These are phyloP conservation scores for Capillidium heterosporum DNA, from an alignment of 371 early-diverging fungal genomes.

Conservation along the genomic window DNA sequence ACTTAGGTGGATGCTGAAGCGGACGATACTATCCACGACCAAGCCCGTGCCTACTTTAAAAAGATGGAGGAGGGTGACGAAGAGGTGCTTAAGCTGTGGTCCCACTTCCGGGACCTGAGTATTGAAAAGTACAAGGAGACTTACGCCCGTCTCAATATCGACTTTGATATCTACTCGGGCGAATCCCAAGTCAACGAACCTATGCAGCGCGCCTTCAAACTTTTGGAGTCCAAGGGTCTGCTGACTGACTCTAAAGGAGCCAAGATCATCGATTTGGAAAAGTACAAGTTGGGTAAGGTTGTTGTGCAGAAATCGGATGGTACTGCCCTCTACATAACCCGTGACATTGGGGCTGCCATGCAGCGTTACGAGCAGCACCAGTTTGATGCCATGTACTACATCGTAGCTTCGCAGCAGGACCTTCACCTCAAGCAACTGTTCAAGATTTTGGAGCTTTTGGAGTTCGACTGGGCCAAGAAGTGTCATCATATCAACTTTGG, in stretches of 20 bases:
- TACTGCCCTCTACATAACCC: slow-evolving; percentile 90
- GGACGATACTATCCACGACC: slow-evolving; percentile 57
- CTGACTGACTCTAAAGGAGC: slow-evolving; percentile 73
- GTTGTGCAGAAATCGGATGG: slow-evolving; percentile 93
- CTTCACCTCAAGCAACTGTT: slow-evolving; percentile 94
- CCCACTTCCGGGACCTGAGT: slow-evolving; percentile 79
- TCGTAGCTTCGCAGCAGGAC: slow-evolving; percentile 92
- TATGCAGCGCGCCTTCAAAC: slow-evolving; percentile 56
- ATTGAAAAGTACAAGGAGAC: slow-evolving; percentile 89
- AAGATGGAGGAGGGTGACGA: slow-evolving; percentile 96
- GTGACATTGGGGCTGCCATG: slow-evolving; percentile 96
- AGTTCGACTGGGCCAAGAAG: slow-evolving; percentile 55
- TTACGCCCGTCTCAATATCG: slow-evolving; percentile 84
- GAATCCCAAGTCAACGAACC: slow-evolving; percentile 87
- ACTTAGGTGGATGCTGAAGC: slow-evolving; percentile 33
- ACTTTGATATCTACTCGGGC: slow-evolving; percentile 96
- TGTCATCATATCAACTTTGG: slow-evolving; percentile 95
- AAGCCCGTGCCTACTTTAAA: slow-evolving; percentile 93
- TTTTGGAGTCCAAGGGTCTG: slow-evolving; percentile 47
- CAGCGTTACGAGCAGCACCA: slow-evolving; percentile 81
- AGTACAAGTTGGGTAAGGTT: slow-evolving; percentile 67
- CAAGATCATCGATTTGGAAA: slow-evolving; percentile 62
- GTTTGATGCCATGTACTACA: slow-evolving; percentile 92
- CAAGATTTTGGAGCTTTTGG: slow-evolving; percentile 72
- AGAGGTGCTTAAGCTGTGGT: slow-evolving; percentile 73